These are phyloP conservation scores for Metschnikowia vanudenii DNA, from an alignment of 805 yeast genomes.

Conservation along the genomic window DNA sequence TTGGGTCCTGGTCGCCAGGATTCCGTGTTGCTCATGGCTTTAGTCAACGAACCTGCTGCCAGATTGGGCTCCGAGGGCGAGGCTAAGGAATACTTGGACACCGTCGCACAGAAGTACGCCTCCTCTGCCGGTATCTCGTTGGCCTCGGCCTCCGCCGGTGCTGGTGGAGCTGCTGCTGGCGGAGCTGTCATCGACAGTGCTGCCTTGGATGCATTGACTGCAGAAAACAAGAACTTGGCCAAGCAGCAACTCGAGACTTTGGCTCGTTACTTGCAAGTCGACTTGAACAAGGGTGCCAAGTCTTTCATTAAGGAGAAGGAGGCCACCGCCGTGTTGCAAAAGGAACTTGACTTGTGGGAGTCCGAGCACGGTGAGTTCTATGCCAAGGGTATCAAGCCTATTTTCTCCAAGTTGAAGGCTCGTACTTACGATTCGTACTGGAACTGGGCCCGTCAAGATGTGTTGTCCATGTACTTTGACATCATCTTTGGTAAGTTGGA, in stretches of 20 bases:
- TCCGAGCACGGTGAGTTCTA: conserved; percentile 85
- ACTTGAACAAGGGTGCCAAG: conserved; percentile 88
- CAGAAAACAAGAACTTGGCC: conserved; percentile 68
- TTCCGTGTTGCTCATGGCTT: conserved; percentile 75
- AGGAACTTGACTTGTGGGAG: conserved; percentile 88
- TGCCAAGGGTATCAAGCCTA: conserved; percentile 87
- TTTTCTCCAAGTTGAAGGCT: conserved; percentile 88
- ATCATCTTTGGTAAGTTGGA: conserved; percentile 91
- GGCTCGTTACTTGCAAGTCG: conserved; percentile 92
- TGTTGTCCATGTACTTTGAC: conserved; percentile 88
- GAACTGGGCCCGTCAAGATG: conserved; percentile 99
- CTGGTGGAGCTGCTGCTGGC: conserved; percentile 60
- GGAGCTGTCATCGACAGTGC: conserved; percentile 93
- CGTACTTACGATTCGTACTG: conserved; percentile 96
- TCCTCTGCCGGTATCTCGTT: conserved; percentile 75
- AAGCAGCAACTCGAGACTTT: conserved; percentile 83
- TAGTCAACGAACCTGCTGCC: conserved; percentile 86
- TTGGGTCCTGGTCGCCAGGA: conserved; percentile 94
- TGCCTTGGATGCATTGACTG: conserved; percentile 80
- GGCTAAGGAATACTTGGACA: conserved; percentile 86
- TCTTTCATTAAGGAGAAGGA: conserved; percentile 78
- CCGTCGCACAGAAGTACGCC: conserved; percentile 82
- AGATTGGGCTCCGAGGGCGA: conserved; percentile 86
- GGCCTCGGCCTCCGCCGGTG: conserved; percentile 56
- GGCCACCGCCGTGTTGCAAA: conserved; percentile 78